These are phyloP conservation scores for Pseudonitzschia pungens DNA, from an alignment of 108 stramenopile genomes.

Conservation along the genomic window DNA sequence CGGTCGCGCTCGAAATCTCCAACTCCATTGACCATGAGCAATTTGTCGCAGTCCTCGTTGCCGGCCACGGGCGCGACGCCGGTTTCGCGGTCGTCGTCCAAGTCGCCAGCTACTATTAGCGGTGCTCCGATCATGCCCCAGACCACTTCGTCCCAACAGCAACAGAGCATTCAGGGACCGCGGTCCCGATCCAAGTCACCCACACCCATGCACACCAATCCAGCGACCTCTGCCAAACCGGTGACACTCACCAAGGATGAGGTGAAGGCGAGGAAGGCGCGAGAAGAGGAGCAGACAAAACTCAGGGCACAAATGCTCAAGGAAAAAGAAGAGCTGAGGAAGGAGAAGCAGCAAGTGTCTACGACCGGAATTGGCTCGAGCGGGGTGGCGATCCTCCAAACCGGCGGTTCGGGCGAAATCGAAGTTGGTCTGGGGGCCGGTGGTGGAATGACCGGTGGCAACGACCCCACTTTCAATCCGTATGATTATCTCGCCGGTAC, in stretches of 20 bases:
- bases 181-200: constrained; percentile 10
- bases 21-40: background rate
- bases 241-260: constrained; percentile 37
- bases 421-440: constrained; percentile 31
- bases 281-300: constrained; percentile 53
- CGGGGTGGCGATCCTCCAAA: constrained; percentile 41
- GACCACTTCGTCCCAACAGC: constrained; percentile 5
- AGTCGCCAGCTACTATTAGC: constrained; percentile 15
- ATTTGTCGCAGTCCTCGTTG: background rate
- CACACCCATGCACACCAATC: constrained; percentile 12
- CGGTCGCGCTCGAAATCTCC: background rate
- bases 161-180: background rate
- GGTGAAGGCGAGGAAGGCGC: constrained; percentile 30
- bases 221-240: constrained; percentile 16
- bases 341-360: constrained; percentile 15
- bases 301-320: constrained; percentile 50
- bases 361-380: constrained; percentile 57
- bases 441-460: constrained; percentile 8
- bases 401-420: constrained; percentile 30
- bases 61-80: background rate
- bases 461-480: constrained; percentile 69
- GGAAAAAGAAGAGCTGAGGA: constrained; percentile 52
- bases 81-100: constrained; percentile 4
- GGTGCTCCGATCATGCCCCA: background rate
- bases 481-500: constrained; percentile 82